These are phyloP conservation scores for Somion occarium DNA, from an alignment of 1,284 basidiomycete species.

Conservation along the genomic window DNA sequence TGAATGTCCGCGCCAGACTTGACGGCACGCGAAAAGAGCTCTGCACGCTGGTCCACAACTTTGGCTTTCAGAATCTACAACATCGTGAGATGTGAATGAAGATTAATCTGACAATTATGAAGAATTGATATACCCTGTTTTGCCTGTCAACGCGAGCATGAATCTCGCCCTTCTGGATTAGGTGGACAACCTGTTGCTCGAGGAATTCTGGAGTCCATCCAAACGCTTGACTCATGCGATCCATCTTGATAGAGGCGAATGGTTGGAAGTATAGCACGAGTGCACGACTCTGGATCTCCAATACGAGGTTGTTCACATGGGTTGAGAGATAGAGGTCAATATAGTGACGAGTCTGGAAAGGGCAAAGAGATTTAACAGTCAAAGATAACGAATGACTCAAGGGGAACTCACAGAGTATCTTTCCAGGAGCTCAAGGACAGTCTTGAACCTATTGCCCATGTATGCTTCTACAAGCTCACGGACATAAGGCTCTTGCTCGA, in stretches of 20 bases:
- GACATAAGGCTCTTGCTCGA: constrained; percentile 83
- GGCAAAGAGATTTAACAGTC: background rate
- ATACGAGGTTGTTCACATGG: constrained; percentile 59
- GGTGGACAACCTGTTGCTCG: constrained; percentile 62
- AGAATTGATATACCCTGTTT: constrained; percentile 52
- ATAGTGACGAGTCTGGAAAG: constrained; percentile 70
- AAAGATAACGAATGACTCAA: background rate
- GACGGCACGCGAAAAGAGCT: constrained; percentile 70
- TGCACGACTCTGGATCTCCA: constrained; percentile 64
- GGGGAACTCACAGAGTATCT: constrained; percentile 57
- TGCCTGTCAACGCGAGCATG: constrained; percentile 77
- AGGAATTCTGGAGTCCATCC: constrained; percentile 73
- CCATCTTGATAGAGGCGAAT: constrained; percentile 74
- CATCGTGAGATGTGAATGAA: constrained; percentile 21
- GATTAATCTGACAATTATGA: background rate
- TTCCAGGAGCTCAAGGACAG: constrained; percentile 68
- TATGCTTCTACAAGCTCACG: constrained; percentile 81
- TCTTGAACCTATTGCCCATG: constrained; percentile 78
- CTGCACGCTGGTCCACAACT: constrained; percentile 67
- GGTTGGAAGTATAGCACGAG: constrained; percentile 85
- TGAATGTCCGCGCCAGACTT: constrained; percentile 68
- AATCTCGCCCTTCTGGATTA: constrained; percentile 74
- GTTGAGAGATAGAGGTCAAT: constrained; percentile 71
- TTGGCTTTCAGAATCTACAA: constrained; percentile 63
- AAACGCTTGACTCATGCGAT: constrained; percentile 78